Base-by-base conservation (phyloP, 2,329 filamentous ascomycete genomes). In the Fusarium goolgardi region DNA sequence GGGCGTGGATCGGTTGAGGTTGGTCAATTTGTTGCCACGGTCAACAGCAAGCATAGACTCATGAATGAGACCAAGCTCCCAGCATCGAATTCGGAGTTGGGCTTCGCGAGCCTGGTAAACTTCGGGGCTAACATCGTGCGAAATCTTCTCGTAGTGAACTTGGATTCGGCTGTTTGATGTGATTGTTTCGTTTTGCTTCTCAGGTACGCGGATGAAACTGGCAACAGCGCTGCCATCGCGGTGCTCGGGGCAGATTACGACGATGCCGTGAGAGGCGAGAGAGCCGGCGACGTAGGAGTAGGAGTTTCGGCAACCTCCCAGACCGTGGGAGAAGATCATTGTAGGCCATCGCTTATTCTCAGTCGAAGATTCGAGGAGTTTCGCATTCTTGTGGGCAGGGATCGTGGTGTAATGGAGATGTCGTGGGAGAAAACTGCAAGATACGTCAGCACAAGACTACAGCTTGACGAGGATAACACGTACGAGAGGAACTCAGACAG, bases 201-300 rank as follows among this genome's bases (percentile, higher is more conserved):
- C 81, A 2, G 90, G 86, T 10, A 86, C 83, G 27, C 91, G 88
- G 44, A 96, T 83, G 70, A 91, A 89, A 1, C 90, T 87, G n/a
- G 93, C 83, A 3, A 93, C 90, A 4, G 91, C 85, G 75, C 91
- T 94, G 52, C 92, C 92, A 73, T 97, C 93, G 44, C 93, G 86
- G 75, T 96, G 93, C 73, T 96, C 93, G 1, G 92, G 88, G 59
- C 92, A 93, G 54, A 95, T 81, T 3, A 96, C 92, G 10, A 96
- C 88, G 23, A 94, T 84, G 40, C 93, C 93, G 73, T 96, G 90
- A 21, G 91, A 93, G 6, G 93, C 91, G 29, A 97, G 80, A 0
- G 91, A 92, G 18, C 91, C 91, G 20, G 86, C 90, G 25, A 96
- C 81, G 74, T 94, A 90, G n/a, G 92, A 95, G 80, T 97, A 97